phyloP scores from a whole-genome alignment of 1,284 basidiomycete genomes.

The Coniferiporia sulphurascens region DNA sequence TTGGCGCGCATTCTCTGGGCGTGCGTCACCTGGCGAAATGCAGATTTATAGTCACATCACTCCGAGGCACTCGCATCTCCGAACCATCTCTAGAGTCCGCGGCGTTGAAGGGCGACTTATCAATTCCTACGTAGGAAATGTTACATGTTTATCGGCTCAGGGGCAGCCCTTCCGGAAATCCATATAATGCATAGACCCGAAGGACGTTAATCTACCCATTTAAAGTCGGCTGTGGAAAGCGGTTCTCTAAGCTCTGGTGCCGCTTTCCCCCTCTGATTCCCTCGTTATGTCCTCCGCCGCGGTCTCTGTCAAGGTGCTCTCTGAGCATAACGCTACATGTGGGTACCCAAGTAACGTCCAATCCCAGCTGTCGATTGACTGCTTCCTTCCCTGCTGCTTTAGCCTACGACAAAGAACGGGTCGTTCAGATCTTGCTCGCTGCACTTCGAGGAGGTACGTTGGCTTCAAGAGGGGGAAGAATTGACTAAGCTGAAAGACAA shows the following conservation, averaged over 20 bases:
- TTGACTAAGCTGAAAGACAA: background rate
- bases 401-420: conserved; percentile 14
- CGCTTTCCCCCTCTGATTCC: background rate
- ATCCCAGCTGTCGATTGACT: background rate
- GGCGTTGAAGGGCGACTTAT: background rate
- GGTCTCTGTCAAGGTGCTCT: conserved; percentile 8
- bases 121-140: background rate
- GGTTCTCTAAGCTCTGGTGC: background rate
- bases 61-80: conserved; percentile 14
- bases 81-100: conserved; percentile 13
- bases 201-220: conserved; percentile 6
- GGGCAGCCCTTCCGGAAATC: conserved; percentile 8
- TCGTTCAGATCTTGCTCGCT: conserved; percentile 8
- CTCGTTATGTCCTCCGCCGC: conserved; percentile 7
- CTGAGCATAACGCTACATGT: conserved; percentile 5
- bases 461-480: background rate
- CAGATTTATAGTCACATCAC: background rate
- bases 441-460: conserved; percentile 14
- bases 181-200: background rate
- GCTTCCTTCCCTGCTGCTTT: background rate
- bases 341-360: background rate
- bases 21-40: too few species aligned
- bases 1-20: too few species aligned
- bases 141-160: conserved; percentile 5
- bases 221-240: background rate